Conservation (phyloP, 306 rosid genomes). For the Sicyos edulis region DNA sequence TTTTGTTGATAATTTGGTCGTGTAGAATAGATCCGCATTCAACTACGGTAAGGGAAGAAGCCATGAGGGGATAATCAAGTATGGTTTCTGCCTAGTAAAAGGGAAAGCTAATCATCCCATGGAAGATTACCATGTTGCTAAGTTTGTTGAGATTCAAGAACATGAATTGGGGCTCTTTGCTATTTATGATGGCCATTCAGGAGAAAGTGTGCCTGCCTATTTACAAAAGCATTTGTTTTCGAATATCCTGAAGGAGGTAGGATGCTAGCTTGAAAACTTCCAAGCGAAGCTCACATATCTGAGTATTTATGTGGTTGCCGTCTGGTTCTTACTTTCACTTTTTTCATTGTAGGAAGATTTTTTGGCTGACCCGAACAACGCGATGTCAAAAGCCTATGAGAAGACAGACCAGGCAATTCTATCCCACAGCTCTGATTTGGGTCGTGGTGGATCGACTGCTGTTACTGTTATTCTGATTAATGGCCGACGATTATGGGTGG, state of each 20-base stretch:
- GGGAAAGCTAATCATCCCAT: constrained; percentile 97
- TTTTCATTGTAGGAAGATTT: constrained; percentile 59
- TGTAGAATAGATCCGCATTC: constrained; percentile 39
- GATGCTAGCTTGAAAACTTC: neutral
- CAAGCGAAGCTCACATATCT: neutral
- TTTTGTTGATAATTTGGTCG: neutral
- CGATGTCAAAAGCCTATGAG: constrained; percentile 81
- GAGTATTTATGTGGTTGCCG: neutral
- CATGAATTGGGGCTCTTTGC: constrained; percentile 90
- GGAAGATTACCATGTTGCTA: constrained; percentile 98
- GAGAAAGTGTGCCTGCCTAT: constrained; percentile 81
- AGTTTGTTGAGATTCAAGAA: constrained; percentile 53
- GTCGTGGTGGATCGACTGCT: constrained; percentile 94
- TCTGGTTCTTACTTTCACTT: neutral
- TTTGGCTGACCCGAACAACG: constrained; percentile 66
- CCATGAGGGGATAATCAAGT: constrained; percentile 63
- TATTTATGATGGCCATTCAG: constrained; percentile 86
- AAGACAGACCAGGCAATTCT: constrained; percentile 85
- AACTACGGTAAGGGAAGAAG: constrained; percentile 79
- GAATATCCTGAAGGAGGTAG: constrained; percentile 81
- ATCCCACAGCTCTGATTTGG: constrained; percentile 82
- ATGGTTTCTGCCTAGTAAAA: constrained; percentile 75
- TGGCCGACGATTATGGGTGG: constrained; percentile 55
- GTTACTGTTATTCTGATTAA: constrained; percentile 86
- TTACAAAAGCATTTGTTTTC: constrained; percentile 77